A percentile compares a stretch with the other conserved stretches of the same genome.
Conservation (phyloP, 2,329 filamentous ascomycete genomes). For the Huntiella bhutanensis region DNA sequence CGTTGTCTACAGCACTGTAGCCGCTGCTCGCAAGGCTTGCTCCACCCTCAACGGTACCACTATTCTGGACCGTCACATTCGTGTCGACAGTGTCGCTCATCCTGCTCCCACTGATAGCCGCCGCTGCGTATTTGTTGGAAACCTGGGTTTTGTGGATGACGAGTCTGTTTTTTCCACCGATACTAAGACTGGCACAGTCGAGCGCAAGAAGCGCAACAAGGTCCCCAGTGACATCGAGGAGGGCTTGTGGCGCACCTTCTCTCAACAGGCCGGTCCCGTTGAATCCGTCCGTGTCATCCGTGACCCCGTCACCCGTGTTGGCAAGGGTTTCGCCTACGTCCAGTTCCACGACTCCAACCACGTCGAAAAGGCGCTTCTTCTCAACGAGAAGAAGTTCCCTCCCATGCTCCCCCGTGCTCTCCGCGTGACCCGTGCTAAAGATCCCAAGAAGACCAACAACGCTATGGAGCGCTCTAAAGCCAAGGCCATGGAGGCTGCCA, state of each 20-base stretch:
- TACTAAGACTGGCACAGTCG: conserved; percentile 40
- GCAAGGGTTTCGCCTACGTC: conserved; percentile 94
- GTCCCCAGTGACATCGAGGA: conserved; percentile 76
- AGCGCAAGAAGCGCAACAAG: conserved; percentile 55
- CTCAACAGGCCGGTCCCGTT: conserved; percentile 54
- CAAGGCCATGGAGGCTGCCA: conserved; percentile 17
- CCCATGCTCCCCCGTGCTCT: conserved; percentile 81
- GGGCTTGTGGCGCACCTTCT: conserved; percentile 71
- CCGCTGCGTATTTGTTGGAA: conserved; percentile 89
- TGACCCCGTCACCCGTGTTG: conserved; percentile 75
- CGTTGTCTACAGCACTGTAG: conserved; percentile 60
- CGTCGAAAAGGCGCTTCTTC: conserved; percentile 76
- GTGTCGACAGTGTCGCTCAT: conserved; percentile 80
- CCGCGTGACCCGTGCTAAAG: conserved; percentile 73
- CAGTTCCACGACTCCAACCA: conserved; percentile 79
- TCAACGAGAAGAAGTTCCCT: conserved; percentile 81
- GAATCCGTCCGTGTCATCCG: conserved; percentile 87
- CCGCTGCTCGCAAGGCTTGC: conserved; percentile 59
- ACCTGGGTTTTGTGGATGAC: conserved; percentile 88
- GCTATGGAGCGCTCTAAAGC: conserved; percentile 26
- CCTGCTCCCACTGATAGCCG: conserved; percentile 66
- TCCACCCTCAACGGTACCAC: conserved; percentile 65
- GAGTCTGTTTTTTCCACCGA: conserved; percentile 52
- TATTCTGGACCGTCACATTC: conserved; percentile 70
- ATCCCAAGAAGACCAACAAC: conserved; percentile 39